Evolutionary conservation across 164 flowering plant species (phyloP).

Genomic region (Kingdonia uniflora): DNA sequence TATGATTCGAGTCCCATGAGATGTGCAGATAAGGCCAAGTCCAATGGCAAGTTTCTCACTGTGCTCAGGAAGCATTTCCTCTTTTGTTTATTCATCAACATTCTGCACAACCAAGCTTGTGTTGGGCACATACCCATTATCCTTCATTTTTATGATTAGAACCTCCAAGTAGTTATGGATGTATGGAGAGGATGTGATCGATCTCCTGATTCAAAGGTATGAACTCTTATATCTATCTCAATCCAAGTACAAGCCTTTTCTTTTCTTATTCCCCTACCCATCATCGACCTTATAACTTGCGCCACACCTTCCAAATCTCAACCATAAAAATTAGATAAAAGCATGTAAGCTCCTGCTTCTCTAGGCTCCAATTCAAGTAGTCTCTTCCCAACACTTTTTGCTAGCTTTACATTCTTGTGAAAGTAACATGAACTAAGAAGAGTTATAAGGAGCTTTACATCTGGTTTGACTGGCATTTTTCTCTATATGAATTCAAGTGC

Average conservation of each 20-base stretch:
- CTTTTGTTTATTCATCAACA: conserved; percentile 28
- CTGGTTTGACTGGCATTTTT: too few species aligned
- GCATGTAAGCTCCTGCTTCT: too few species aligned
- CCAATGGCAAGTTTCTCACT: conserved; percentile 41
- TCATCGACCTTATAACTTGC: too few species aligned
- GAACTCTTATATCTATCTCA: conserved; percentile 30
- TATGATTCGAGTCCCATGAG: conserved; percentile 18
- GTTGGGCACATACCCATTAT: conserved; percentile 23
- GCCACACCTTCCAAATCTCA: too few species aligned
- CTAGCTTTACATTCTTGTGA: conserved; percentile 2
- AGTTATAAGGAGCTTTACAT: too few species aligned
- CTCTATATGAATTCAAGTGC: too few species aligned
- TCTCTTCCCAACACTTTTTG: background rate
- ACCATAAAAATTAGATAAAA: too few species aligned
- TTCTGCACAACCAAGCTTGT: conserved; percentile 31
- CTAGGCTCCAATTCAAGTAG: too few species aligned
- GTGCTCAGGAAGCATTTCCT: conserved; percentile 30
- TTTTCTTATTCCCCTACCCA: too few species aligned
- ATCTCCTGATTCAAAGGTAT: conserved; percentile 39
- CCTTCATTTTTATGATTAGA: conserved; percentile 24
- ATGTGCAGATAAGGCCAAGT: conserved; percentile 31
- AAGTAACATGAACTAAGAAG: too few species aligned
- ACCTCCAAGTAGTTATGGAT: conserved; percentile 18
- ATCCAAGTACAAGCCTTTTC: conserved; percentile 36
- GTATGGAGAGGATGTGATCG: conserved; percentile 26